phyloP scores from a whole-genome alignment of 371 early-diverging fungal species.

The Mortierella sp. region DNA sequence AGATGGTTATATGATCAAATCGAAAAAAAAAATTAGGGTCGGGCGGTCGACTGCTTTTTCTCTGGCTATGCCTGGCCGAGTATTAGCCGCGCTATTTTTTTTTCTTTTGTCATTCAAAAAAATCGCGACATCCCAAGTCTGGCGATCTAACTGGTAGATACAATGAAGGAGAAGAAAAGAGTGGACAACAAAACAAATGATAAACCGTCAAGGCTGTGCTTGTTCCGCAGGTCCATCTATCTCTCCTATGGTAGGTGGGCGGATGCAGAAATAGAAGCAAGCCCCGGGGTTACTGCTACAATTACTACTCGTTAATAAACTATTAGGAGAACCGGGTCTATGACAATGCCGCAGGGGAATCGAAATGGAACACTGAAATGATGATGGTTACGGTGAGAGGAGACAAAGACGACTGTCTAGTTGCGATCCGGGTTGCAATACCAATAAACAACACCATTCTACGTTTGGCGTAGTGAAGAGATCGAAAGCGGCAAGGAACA shows the following conservation, averaged over 20 bases:
- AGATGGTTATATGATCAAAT: neutral
- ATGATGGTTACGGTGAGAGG: too few relatives aligned
- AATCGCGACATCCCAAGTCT: neutral
- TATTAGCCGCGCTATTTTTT: conserved; percentile 22
- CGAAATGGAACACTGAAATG: too few relatives aligned
- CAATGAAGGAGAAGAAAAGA: neutral
- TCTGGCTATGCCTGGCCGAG: conserved; percentile 10
- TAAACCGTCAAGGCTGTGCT: neutral
- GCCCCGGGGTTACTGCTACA: too few relatives aligned
- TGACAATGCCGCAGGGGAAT: neutral
- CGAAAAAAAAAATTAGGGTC: neutral
- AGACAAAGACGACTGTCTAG: too few relatives aligned
- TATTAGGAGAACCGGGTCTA: neutral
- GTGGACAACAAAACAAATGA: neutral
- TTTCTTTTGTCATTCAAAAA: neutral
- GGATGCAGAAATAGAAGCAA: neutral
- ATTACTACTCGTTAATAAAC: too few relatives aligned
- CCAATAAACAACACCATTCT: too few relatives aligned
- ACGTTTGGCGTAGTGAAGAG: too few relatives aligned
- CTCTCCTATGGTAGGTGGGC: neutral
- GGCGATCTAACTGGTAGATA: neutral
- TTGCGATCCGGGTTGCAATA: too few relatives aligned
- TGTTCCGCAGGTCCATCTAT: neutral
- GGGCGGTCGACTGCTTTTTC: neutral
- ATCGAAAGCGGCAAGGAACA: too few relatives aligned